Evolutionary conservation across 805 yeast genomes (phyloP).

Genomic region (Yarrowia keelungensis): DNA sequence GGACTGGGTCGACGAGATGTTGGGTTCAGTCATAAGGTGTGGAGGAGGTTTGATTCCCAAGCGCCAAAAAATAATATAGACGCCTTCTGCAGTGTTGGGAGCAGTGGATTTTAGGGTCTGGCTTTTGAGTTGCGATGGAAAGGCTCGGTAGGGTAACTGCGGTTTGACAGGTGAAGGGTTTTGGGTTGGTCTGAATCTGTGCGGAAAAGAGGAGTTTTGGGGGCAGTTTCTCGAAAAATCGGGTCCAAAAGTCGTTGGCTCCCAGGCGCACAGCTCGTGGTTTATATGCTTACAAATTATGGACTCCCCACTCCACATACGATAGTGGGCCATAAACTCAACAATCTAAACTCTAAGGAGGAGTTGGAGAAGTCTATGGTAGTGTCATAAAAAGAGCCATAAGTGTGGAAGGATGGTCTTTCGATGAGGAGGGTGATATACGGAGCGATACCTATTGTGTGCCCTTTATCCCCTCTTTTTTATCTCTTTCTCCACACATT

Average conservation of each 20-base stretch:
- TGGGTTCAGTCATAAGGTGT: conserved; percentile 34
- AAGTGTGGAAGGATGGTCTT: too few species aligned
- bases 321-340: conserved; percentile 1
- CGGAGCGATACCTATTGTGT: too few species aligned
- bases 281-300: background rate
- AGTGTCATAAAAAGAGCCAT: too few species aligned
- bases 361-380: too few species aligned
- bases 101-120: background rate
- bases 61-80: too few species aligned
- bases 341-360: conserved; percentile 4
- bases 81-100: background rate
- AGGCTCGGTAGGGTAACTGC: conserved; percentile 3
- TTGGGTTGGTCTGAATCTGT: conserved; percentile 16
- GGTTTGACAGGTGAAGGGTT: background rate
- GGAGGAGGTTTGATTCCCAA: background rate
- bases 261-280: background rate
- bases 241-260: too few species aligned
- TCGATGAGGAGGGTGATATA: too few species aligned
- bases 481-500: too few species aligned
- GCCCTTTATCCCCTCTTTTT: too few species aligned
- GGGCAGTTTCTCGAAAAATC: background rate
- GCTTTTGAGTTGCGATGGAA: conserved; percentile 1
- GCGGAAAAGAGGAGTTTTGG: background rate
- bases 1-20: conserved; percentile 3
- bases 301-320: background rate